phyloP scores from a whole-genome alignment of 345 rosid genomes.

The Lepidium africanum region DNA sequence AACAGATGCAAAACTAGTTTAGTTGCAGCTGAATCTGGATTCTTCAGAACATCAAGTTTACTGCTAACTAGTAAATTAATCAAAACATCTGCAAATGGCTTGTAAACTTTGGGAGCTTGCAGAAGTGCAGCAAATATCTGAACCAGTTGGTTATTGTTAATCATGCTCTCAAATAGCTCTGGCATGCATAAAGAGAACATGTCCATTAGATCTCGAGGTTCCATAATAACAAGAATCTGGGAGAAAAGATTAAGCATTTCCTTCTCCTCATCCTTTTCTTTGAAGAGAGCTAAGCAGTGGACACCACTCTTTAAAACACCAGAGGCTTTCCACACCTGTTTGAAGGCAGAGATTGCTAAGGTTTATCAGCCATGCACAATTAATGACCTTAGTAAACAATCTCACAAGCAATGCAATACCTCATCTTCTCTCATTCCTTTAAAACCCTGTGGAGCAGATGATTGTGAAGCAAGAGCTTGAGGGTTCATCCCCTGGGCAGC shows the following conservation, averaged over 20 bases:
- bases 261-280: conserved; percentile 96
- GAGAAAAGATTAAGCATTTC: conserved; percentile 88
- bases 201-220: conserved; percentile 98
- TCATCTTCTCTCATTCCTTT: conserved; percentile 98
- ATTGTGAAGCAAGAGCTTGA: conserved; percentile 57
- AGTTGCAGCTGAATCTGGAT: conserved; percentile 76
- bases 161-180: conserved; percentile 97
- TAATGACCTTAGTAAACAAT: conserved; percentile 7
- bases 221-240: conserved; percentile 92
- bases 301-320: conserved; percentile 97
- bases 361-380: background rate
- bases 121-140: conserved; percentile 85
- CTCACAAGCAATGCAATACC: conserved; percentile 41
- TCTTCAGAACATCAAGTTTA: conserved; percentile 85
- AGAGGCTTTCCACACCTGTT: conserved; percentile 93
- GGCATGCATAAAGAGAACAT: conserved; percentile 98
- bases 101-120: conserved; percentile 73
- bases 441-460: conserved; percentile 70
- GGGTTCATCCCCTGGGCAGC: conserved; percentile 55
- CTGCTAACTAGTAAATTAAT: conserved; percentile 81
- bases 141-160: conserved; percentile 76
- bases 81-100: conserved; percentile 89
- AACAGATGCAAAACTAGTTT: conserved; percentile 91
- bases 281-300: conserved; percentile 93
- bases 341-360: conserved; percentile 24